A percentile compares a stretch with the other conserved stretches of the same genome.
These are phyloP conservation scores for Phaeosphaeriaceae sp. DNA, from an alignment of 2,329 filamentous ascomycete genomes.

Conservation along the genomic window DNA sequence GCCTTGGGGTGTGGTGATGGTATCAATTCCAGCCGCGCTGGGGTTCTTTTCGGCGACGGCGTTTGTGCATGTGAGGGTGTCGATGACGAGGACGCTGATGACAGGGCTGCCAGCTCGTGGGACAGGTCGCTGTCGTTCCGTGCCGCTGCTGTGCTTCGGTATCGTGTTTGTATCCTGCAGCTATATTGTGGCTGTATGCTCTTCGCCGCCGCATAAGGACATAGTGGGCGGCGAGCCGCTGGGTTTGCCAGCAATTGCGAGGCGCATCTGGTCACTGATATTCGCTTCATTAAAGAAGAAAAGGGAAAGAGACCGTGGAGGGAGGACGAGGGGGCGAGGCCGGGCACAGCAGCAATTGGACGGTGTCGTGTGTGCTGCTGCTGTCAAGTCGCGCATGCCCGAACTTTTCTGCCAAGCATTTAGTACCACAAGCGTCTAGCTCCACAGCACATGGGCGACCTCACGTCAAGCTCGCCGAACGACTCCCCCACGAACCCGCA, in stretches of 20 bases:
- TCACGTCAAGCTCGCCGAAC: conserved; percentile 23
- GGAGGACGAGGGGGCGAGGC: conserved; percentile 15
- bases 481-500: conserved; percentile 24
- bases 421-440: conserved; percentile 10
- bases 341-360: conserved; percentile 28
- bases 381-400: conserved; percentile 31
- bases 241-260: conserved; percentile 62
- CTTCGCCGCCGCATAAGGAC: conserved; percentile 35
- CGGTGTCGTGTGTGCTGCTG: conserved; percentile 33
- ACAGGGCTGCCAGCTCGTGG: neutral
- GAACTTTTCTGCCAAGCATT: conserved; percentile 45
- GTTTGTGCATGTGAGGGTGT: no score
- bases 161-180: conserved; percentile 36
- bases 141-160: conserved; percentile 12
- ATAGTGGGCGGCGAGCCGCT: conserved; percentile 53
- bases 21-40: conserved; percentile 50
- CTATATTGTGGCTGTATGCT: conserved; percentile 35
- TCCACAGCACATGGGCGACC: conserved; percentile 21
- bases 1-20: conserved; percentile 75
- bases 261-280: conserved; percentile 67
- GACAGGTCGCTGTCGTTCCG: conserved; percentile 6
- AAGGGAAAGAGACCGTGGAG: conserved; percentile 10
- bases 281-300: conserved; percentile 62
- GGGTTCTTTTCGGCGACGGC: conserved; percentile 1
- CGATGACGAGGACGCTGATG: conserved; percentile 1